phyloP scores from a whole-genome alignment of 1,284 basidiomycete genomes.

The Macrocybe sp. region DNA sequence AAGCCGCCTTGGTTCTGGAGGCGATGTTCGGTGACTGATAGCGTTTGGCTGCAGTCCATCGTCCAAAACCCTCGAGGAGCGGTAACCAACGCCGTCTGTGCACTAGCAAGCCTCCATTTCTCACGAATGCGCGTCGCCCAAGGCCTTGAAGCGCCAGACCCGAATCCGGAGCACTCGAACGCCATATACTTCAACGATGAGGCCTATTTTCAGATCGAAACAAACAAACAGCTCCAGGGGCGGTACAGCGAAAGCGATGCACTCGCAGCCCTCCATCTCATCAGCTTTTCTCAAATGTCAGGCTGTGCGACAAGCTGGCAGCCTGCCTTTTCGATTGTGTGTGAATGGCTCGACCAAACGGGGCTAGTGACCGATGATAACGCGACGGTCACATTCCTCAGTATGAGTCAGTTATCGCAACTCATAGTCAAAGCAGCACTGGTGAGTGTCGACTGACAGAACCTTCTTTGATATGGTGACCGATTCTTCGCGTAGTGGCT shows the following conservation, averaged over 20 bases:
- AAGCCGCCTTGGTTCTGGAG: constrained; percentile 20
- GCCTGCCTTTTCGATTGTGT: constrained; percentile 56
- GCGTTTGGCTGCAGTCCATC: constrained; percentile 40
- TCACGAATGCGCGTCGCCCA: constrained; percentile 56
- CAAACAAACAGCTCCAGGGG: constrained; percentile 43
- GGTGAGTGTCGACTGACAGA: constrained; percentile 37
- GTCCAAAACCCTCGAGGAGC: constrained; percentile 62
- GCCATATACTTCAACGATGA: constrained; percentile 65
- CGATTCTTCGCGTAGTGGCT: constrained; percentile 50
- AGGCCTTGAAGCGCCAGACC: constrained; percentile 50
- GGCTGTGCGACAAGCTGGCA: constrained; percentile 65
- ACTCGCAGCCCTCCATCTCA: constrained; percentile 67
- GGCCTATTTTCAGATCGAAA: constrained; percentile 49
- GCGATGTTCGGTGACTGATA: too few relatives aligned
- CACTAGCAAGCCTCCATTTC: constrained; percentile 68
- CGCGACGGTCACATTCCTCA: constrained; percentile 50
- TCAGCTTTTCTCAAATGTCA: constrained; percentile 63
- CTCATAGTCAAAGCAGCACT: constrained; percentile 65
- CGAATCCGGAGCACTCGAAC: constrained; percentile 50
- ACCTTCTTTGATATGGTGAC: neutral
- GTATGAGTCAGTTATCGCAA: constrained; percentile 46
- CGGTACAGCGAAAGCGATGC: constrained; percentile 62
- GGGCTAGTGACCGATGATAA: constrained; percentile 58
- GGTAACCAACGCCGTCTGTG: constrained; percentile 66
- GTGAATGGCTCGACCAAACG: constrained; percentile 67